Evolutionary conservation across 306 rosid genomes (phyloP), one percentile per base, ranked within the genome.

Genomic region (Trifolium subterraneum): DNA sequence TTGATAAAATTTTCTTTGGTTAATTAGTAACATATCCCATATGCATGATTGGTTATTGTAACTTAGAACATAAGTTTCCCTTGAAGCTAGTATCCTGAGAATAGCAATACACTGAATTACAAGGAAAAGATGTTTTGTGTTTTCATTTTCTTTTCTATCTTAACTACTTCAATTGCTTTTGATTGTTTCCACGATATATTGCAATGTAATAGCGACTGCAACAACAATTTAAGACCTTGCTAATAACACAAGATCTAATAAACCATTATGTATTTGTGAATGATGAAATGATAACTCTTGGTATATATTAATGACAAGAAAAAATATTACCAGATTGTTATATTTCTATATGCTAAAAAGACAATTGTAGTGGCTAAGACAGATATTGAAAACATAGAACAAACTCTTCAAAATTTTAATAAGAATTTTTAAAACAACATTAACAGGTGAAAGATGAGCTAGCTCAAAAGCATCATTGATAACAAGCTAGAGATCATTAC

Each of bases 51-150:
- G 76, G 78, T 47, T 70, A 6, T 19, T 72, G 56, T 71, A 44
- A 31, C 71, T 79, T 74, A 16, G 27, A 62, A 27, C 16, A 41
- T 52, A 33, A 41, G 67, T 22, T 19, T 10, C 25, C 80, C 13
- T 55, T 74, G 56, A 54, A 42, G 83, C 77, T 55, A 27, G 67
- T 72, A 14, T 23, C 74, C 45, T 55, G 58, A 52, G 70, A 44
- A 61, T 77, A 7, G 68, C 72, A 50, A 54, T 47, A 19, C 22
- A 60, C 15, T 38, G 8, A 10, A 19, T 25, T 60, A 13, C 60
- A 68, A 52, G 39, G 63, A 47, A 55, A 67, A 16, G 31, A 29
- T 41, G 31, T 35, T 1, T 1, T 6, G 10, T 51, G 10, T 22
- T 60, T 51, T 71, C 54, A 41, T 67, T 4, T 13, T 27, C 10